Conservation (phyloP, 139 green algal genomes). For the Volvox reticuliferus region DNA sequence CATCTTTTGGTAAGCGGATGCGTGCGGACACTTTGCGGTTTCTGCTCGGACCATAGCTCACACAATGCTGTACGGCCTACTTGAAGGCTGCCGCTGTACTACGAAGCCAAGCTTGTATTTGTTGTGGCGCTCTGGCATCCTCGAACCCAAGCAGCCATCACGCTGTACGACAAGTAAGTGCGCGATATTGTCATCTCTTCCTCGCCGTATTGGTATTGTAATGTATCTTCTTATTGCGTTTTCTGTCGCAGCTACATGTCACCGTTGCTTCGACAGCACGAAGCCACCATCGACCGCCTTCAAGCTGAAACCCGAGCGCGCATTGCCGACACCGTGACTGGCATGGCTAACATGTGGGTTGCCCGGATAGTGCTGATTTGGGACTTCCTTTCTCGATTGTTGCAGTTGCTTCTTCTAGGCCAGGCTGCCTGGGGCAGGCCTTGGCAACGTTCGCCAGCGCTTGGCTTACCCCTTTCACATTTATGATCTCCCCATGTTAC, state of each 20-base stretch:
- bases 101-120: conserved; percentile 50
- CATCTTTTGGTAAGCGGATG: conserved; percentile 38
- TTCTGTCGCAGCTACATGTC: conserved; percentile 28
- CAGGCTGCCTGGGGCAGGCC: too few relatives aligned
- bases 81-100: conserved; percentile 55
- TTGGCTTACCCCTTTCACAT: too few relatives aligned
- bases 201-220: too few relatives aligned
- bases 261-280: conserved; percentile 18
- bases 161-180: conserved; percentile 43
- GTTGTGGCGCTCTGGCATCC: conserved; percentile 52
- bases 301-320: conserved; percentile 8
- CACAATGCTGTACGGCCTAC: not conserved
- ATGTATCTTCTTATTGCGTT: not conserved
- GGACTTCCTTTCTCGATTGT: too few relatives aligned
- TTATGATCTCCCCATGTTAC: too few relatives aligned
- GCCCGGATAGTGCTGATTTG: not conserved
- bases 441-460: too few relatives aligned
- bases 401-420: too few relatives aligned
- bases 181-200: too few relatives aligned
- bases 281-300: conserved; percentile 24
- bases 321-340: conserved; percentile 6
- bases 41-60: not conserved
- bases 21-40: not conserved
- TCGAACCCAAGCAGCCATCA: conserved; percentile 16
- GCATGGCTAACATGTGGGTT: conserved; percentile 16